Conservation (phyloP, 1,284 basidiomycete species). For the Moesziomyces antarcticus region DNA sequence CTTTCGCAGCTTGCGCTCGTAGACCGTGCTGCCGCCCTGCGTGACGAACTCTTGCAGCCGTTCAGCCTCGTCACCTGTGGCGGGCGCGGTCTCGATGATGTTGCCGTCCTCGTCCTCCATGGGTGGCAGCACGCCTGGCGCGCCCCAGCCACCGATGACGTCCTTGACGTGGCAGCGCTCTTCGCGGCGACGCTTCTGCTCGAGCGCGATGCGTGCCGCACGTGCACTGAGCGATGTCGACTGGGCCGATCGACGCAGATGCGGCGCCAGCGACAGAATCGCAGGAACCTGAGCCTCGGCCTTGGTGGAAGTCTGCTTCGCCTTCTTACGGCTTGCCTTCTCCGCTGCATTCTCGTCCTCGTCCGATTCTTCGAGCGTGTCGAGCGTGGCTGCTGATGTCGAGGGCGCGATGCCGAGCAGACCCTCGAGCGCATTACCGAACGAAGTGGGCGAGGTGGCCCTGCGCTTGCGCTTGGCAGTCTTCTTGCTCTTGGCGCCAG, state of each 20-base stretch:
- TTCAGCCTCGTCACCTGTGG: slow-evolving; percentile 22
- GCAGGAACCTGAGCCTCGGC: slow-evolving; percentile 21
- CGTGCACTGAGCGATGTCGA: slow-evolving; percentile 57
- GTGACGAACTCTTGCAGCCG: slow-evolving; percentile 39
- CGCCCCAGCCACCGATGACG: slow-evolving; percentile 65
- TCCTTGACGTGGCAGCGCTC: slow-evolving; percentile 63
- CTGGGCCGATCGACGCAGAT: slow-evolving; percentile 56
- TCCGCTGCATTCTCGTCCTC: slow-evolving; percentile 13
- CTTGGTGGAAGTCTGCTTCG: slow-evolving; percentile 15
- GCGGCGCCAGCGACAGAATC: slow-evolving; percentile 65
- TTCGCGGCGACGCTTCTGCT: slow-evolving; percentile 57
- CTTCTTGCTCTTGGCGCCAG: slow-evolving; percentile 54
- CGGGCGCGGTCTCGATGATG: slow-evolving; percentile 24
- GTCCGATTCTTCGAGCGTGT: slow-evolving; percentile 12
- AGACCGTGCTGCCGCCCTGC: slow-evolving; percentile 58
- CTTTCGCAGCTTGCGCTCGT: slow-evolving; percentile 63
- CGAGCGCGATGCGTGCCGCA: slow-evolving; percentile 60
- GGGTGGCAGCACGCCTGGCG: slow-evolving; percentile 56
- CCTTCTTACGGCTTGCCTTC: slow-evolving; percentile 3
- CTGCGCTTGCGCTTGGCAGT: slow-evolving; percentile 63
- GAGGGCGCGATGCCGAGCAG: slow-evolving; percentile 49
- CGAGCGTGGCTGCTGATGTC: slow-evolving; percentile 22
- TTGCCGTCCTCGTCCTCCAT: slow-evolving; percentile 48
- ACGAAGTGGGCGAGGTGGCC: slow-evolving; percentile 61
- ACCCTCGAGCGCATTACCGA: slow-evolving; percentile 58